These are phyloP conservation scores for Stagonosporopsis tanaceti DNA, from an alignment of 2,329 filamentous ascomycete species.

Conservation along the genomic window DNA sequence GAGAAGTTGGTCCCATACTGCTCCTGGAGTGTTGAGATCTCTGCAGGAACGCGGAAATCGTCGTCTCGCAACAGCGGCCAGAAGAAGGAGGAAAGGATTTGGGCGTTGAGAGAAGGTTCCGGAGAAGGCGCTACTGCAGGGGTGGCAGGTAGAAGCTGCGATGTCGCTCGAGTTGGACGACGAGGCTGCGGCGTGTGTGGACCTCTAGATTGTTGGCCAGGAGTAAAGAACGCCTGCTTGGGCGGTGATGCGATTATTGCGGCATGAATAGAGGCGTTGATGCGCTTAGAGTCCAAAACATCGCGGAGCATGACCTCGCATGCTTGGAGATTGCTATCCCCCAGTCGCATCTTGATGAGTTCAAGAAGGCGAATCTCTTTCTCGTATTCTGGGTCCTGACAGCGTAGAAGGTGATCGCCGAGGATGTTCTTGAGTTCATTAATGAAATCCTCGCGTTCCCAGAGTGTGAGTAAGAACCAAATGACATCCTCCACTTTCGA, in stretches of 20 bases:
- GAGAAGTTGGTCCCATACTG: slow-evolving; percentile 80
- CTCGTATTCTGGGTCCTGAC: slow-evolving; percentile 70
- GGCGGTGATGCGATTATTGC: slow-evolving; percentile 21
- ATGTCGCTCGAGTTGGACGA: slow-evolving; percentile 25
- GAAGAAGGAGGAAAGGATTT: slow-evolving; percentile 90
- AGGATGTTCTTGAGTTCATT: slow-evolving; percentile 91
- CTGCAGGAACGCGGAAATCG: slow-evolving; percentile 68
- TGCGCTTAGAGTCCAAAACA: slow-evolving; percentile 79
- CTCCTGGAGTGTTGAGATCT: slow-evolving; percentile 68
- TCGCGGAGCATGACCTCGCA: slow-evolving; percentile 98
- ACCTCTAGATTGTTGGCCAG: slow-evolving; percentile 22
- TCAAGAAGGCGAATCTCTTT: slow-evolving; percentile 84
- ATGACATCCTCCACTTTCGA: slow-evolving; percentile 91
- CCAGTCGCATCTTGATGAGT: slow-evolving; percentile 86
- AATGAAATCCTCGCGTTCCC: slow-evolving; percentile 93
- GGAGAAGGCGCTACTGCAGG: slow-evolving; percentile 44
- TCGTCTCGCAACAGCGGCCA: slow-evolving; percentile 85
- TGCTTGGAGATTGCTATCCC: slow-evolving; percentile 83
- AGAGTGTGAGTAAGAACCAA: slow-evolving; percentile 84
- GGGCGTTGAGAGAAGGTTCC: slow-evolving; percentile 68
- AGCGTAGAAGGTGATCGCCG: slow-evolving; percentile 77
- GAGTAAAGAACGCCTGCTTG: slow-evolving; percentile 24
- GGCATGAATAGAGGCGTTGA: slow-evolving; percentile 65
- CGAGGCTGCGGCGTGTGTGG: slow-evolving; percentile 39
- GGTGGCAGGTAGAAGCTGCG: slow-evolving; percentile 24